Evolutionary conservation across 169 alveolate genomes (phyloP).

Genomic region (Nephromyces sp.): DNA sequence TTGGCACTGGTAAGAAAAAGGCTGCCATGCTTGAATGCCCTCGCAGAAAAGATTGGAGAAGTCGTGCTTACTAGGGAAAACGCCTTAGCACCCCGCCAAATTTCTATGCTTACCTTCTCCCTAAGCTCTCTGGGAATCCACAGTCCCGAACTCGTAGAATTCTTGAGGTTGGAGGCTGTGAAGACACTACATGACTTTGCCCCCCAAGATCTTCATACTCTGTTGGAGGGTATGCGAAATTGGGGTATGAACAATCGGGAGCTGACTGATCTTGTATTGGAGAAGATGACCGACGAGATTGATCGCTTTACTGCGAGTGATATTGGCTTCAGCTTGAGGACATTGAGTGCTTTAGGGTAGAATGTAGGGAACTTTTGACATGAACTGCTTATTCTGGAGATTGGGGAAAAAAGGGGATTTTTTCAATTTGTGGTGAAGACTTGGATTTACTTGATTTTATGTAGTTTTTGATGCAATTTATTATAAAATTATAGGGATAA

Average conservation of each 20-base stretch:
- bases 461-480: too few relatives aligned
- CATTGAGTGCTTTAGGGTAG: too few relatives aligned
- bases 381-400: too few relatives aligned
- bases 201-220: slow-evolving; percentile 1
- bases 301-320: slow-evolving; percentile 13
- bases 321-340: too few relatives aligned
- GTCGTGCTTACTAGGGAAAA: background rate
- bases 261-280: slow-evolving; percentile 33
- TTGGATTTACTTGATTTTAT: too few relatives aligned
- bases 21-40: background rate
- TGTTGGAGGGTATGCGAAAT: slow-evolving; percentile 37
- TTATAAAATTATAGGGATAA: too few relatives aligned
- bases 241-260: slow-evolving; percentile 42
- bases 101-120: background rate
- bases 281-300: slow-evolving; percentile 37
- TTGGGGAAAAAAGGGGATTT: too few relatives aligned
- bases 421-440: too few relatives aligned
- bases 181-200: slow-evolving; percentile 27
- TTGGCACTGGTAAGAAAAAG: background rate
- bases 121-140: background rate
- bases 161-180: slow-evolving; percentile 24
- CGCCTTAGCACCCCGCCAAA: background rate
- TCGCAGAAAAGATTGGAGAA: background rate
- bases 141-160: slow-evolving; percentile 4
- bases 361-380: too few relatives aligned